Conservation (phyloP, 225 moss, liverwort and hornwort species). For the Marchantia paleacea region DNA sequence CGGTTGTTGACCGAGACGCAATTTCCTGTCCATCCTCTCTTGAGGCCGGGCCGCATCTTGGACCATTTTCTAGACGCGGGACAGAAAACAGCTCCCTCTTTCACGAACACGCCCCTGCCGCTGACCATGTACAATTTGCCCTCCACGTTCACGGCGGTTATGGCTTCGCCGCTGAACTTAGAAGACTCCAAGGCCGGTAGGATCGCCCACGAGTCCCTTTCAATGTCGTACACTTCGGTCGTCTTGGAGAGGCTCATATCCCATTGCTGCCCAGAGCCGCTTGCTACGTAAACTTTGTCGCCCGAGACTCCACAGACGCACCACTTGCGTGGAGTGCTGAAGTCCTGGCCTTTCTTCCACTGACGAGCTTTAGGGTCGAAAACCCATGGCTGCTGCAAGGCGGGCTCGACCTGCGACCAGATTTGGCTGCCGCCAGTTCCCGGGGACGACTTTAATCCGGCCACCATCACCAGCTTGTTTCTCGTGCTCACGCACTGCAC, state of each 20-base stretch:
- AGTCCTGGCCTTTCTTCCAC: constrained; percentile 59
- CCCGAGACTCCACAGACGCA: constrained; percentile 71
- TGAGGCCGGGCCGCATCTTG: constrained; percentile 65
- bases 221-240: constrained; percentile 52
- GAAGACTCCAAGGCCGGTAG: constrained; percentile 53
- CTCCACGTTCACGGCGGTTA: constrained; percentile 42
- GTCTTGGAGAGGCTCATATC: constrained; percentile 56
- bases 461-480: constrained; percentile 66
- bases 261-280: constrained; percentile 75
- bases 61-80: constrained; percentile 39
- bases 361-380: constrained; percentile 51
- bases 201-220: constrained; percentile 43
- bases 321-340: constrained; percentile 70
- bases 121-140: constrained; percentile 65
- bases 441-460: constrained; percentile 45
- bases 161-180: constrained; percentile 86
- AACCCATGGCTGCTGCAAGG: constrained; percentile 60
- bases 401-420: constrained; percentile 66
- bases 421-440: constrained; percentile 30
- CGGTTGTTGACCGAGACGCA: constrained; percentile 52
- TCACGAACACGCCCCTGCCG: constrained; percentile 57
- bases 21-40: constrained; percentile 63
- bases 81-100: constrained; percentile 61
- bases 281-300: constrained; percentile 62
- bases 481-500: constrained; percentile 69